phyloP scores from a whole-genome alignment of 2,329 filamentous ascomycete genomes.

The Fusarium longipes region DNA sequence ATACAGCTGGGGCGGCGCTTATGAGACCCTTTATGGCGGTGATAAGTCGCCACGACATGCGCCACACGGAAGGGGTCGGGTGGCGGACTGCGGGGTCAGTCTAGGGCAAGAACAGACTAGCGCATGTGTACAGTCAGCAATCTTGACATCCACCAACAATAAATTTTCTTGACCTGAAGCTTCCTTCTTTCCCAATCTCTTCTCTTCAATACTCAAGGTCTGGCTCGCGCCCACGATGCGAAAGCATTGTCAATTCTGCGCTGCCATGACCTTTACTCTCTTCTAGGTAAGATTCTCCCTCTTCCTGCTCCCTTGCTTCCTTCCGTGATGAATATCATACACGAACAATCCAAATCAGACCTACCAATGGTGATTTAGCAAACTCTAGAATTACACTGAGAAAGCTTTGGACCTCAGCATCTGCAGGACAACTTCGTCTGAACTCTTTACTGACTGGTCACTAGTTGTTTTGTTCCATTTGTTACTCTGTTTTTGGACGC shows the following conservation, averaged over 20 bases:
- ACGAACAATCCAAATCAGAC: conserved; percentile 75
- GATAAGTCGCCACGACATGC: conserved; percentile 49
- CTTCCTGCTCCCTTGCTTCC: conserved; percentile 10
- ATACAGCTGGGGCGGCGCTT: conserved; percentile 16
- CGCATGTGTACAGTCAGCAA: conserved; percentile 38
- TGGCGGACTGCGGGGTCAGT: conserved; percentile 41
- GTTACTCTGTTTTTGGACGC: conserved; percentile 1
- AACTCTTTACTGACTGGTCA: conserved; percentile 32
- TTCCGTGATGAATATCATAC: conserved; percentile 52
- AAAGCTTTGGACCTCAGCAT: conserved; percentile 49
- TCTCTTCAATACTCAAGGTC: conserved; percentile 41
- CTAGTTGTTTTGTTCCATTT: conserved; percentile 18
- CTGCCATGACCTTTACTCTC: conserved; percentile 22
- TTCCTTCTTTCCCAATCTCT: conserved; percentile 28
- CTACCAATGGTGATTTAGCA: conserved; percentile 64
- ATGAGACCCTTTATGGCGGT: conserved; percentile 43
- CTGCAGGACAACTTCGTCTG: conserved; percentile 10
- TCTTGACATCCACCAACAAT: conserved; percentile 40
- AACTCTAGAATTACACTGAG: conserved; percentile 68
- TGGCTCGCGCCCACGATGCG: conserved; percentile 36
- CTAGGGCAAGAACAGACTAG: conserved; percentile 43
- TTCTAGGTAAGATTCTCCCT: conserved; percentile 41
- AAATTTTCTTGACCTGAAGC: conserved; percentile 42
- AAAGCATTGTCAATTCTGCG: conserved; percentile 36
- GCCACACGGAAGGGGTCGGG: conserved; percentile 48